These are phyloP conservation scores for Ustilaginoidea virens DNA, from an alignment of 2,329 filamentous ascomycete genomes.

Conservation along the genomic window DNA sequence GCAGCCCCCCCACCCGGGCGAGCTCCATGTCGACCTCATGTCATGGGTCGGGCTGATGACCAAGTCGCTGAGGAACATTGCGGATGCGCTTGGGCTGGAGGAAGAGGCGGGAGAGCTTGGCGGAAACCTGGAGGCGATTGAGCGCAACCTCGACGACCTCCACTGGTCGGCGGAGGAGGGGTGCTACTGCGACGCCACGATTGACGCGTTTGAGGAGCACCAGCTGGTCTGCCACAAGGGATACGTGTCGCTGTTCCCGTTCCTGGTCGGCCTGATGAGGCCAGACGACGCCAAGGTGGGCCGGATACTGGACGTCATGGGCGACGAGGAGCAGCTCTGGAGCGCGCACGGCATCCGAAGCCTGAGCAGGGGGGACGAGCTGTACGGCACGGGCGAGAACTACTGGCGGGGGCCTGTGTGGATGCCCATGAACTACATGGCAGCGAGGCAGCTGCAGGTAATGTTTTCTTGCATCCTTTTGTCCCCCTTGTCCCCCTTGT, in stretches of 20 bases:
- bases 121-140: constrained; percentile 60
- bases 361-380: constrained; percentile 65
- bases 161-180: constrained; percentile 77
- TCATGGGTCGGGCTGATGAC: constrained; percentile 98
- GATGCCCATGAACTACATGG: constrained; percentile 93
- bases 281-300: constrained; percentile 60
- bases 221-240: constrained; percentile 88
- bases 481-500: constrained; percentile 1
- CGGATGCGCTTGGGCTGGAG: constrained; percentile 53
- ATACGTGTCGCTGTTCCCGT: constrained; percentile 87
- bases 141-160: constrained; percentile 75
- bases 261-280: constrained; percentile 67
- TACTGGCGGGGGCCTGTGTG: constrained; percentile 94
- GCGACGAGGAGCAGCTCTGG: constrained; percentile 76
- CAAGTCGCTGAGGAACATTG: constrained; percentile 67
- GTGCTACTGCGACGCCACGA: constrained; percentile 86
- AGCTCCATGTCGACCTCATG: constrained; percentile 88
- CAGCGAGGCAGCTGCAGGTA: constrained; percentile 63
- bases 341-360: constrained; percentile 79
- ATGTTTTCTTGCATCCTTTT: constrained; percentile 19
- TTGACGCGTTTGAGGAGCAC: constrained; percentile 90
- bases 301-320: constrained; percentile 61
- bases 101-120: constrained; percentile 65
- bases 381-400: constrained; percentile 86
- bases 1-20: constrained; percentile 85